Base-by-base conservation (phyloP, 805 yeast species). In the Candida dajiaensis region DNA sequence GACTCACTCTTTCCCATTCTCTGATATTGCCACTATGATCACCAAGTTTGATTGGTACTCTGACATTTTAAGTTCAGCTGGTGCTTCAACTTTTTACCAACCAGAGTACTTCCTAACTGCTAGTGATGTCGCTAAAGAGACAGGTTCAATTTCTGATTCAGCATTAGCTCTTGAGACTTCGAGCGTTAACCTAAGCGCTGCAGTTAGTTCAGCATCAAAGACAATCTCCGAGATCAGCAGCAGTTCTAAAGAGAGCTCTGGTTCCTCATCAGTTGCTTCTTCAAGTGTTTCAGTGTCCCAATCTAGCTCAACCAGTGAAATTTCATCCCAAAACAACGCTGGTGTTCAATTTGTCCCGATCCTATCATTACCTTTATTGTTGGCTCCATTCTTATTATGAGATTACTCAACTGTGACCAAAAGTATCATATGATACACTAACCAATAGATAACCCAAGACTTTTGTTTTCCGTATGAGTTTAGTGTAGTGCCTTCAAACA, bases 1-100 rank as follows among this genome's bases (percentile, higher is more conserved):
- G 13, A 50, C 53, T 2, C 44, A 43, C 20, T 48, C 54, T 11
- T 68, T 69, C 50, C 73, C 73, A 15, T 69, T 69, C 33, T 46
- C 55, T 3, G 67, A 65, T 6, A 68, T 70, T 46, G 52, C 56
- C 31, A 65, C 70, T 6, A 61, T 69, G 55, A 59, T 66, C 23
- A 61, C 71, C 2, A 45, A 42, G 8, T 59, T 59, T 45, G 50
- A 53, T 3, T 55, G 60, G 58, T 59, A 55, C 44, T 18, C 50
- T 1, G 41, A 46, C 18, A 38, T 57, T 15, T 22, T 56, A 42
- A 29, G 37, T 1, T 45, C 40, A 10, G 57, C 56, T 19, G 58
- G 49, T 33, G 48, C 49, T 9, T 37, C 58, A 3, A 53, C 59
- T 10, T 50, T 58, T 23, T 52, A 54, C 35, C 6, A 43, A 12